Percentiles rank a stretch among this genome's conserved stretches.
Conservation (phyloP, 805 yeast species). For the Saccharomyces eubayanus region DNA sequence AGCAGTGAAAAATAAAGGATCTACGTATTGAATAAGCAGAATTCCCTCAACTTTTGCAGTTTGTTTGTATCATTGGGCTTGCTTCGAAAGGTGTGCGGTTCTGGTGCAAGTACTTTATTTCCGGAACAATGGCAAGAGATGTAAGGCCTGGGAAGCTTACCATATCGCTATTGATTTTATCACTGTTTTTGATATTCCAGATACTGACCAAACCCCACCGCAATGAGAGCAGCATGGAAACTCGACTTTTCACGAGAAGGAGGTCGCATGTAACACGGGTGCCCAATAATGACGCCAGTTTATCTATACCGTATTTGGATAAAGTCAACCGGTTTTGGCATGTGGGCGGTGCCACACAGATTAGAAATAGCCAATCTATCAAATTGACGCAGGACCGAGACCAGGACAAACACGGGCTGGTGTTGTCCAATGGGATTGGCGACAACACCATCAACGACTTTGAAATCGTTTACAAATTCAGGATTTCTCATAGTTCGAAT, state of each 20-base stretch:
- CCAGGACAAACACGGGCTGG: constrained; percentile 13
- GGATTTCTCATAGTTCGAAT: constrained; percentile 5
- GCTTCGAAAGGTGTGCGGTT: neutral
- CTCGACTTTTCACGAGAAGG: neutral
- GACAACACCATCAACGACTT: constrained; percentile 29
- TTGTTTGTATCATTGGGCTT: neutral
- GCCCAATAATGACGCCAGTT: constrained; percentile 22
- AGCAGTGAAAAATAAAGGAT: neutral
- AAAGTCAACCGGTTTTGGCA: constrained; percentile 25
- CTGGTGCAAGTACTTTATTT: neutral
- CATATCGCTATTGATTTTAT: neutral
- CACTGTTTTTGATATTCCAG: constrained; percentile 1
- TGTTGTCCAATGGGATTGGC: constrained; percentile 28
- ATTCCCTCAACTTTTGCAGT: neutral
- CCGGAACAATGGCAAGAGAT: neutral
- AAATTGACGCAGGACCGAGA: constrained; percentile 16
- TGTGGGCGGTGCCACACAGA: constrained; percentile 24
- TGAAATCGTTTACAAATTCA: constrained; percentile 20
- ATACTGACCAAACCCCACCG: neutral
- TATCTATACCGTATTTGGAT: constrained; percentile 24
- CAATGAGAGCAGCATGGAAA: neutral
- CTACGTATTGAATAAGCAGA: neutral
- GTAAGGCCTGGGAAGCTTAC: neutral
- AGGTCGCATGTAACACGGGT: neutral
- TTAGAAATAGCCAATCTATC: constrained; percentile 21